phyloP scores from a whole-genome alignment of 192 early-diverging fungal genomes.

The Entomortierella beljakovae region DNA sequence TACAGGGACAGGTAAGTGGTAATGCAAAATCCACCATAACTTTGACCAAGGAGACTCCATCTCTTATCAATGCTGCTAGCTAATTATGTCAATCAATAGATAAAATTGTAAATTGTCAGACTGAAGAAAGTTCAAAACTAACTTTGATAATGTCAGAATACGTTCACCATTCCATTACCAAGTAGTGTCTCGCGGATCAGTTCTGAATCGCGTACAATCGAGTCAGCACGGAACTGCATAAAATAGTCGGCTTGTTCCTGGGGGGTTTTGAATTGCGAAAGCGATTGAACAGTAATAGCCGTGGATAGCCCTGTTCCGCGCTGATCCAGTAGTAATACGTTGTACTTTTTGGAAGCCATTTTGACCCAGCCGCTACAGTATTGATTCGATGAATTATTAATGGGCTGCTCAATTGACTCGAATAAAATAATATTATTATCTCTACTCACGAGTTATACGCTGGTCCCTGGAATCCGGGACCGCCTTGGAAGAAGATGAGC shows the following conservation, averaged over 20 bases:
- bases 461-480: constrained; percentile 46
- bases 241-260: constrained; percentile 71
- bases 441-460: constrained; percentile 43
- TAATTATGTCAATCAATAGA: not conserved
- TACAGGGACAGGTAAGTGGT: constrained; percentile 75
- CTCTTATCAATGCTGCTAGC: constrained; percentile 39
- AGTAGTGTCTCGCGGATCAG: constrained; percentile 68
- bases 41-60: constrained; percentile 71
- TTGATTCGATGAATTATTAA: too few species aligned
- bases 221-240: constrained; percentile 75
- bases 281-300: constrained; percentile 61
- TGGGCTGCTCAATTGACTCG: not conserved
- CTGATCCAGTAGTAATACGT: constrained; percentile 75
- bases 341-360: constrained; percentile 66
- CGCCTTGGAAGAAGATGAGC: constrained; percentile 49
- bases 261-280: constrained; percentile 60
- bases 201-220: constrained; percentile 76
- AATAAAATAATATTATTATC: not conserved
- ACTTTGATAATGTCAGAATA: not conserved
- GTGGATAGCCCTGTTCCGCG: constrained; percentile 77
- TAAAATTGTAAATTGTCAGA: not conserved
- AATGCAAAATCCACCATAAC: constrained; percentile 79
- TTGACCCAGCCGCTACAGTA: constrained; percentile 45
- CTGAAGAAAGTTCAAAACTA: not conserved
- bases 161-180: constrained; percentile 9